These are phyloP conservation scores for Pistacia vera DNA, from an alignment of 345 rosid species.

Conservation along the genomic window DNA sequence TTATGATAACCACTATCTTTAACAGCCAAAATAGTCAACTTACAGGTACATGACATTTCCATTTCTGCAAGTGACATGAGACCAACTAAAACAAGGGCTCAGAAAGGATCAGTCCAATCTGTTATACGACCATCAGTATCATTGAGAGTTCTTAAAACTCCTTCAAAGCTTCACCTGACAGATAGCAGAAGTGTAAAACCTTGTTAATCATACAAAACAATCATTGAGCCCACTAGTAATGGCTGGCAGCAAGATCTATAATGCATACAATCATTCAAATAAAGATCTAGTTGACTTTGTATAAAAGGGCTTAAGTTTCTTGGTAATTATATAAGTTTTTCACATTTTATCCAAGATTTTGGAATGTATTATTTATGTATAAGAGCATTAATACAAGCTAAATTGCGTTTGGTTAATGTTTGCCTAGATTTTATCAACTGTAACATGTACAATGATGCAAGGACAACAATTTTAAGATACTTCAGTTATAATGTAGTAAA, in stretches of 20 bases:
- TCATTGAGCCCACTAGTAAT: not conserved
- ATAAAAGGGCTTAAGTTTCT: not conserved
- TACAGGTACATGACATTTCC: conserved; percentile 74
- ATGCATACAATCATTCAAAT: not conserved
- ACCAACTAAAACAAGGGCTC: conserved; percentile 95
- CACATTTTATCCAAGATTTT: not conserved
- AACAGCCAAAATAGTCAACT: conserved; percentile 30
- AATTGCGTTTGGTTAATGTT: not conserved
- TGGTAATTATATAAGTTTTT: not conserved
- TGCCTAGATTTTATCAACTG: not conserved
- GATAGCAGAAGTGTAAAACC: conserved; percentile 12
- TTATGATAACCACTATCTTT: not conserved
- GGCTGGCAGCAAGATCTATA: not conserved
- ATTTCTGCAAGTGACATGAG: conserved; percentile 69
- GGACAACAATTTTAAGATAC: not conserved
- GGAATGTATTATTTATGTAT: not conserved
- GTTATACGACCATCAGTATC: conserved; percentile 47
- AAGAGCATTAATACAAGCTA: not conserved
- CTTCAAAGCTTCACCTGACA: conserved; percentile 73
- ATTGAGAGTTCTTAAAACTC: conserved; percentile 56
- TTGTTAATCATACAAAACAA: not conserved
- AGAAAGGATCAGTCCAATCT: conserved; percentile 63
- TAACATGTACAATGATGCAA: not conserved
- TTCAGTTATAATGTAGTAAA: not conserved
- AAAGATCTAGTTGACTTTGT: not conserved